phyloP scores from a whole-genome alignment of 1,284 basidiomycete species.

The Leccinum glutinopallens region DNA sequence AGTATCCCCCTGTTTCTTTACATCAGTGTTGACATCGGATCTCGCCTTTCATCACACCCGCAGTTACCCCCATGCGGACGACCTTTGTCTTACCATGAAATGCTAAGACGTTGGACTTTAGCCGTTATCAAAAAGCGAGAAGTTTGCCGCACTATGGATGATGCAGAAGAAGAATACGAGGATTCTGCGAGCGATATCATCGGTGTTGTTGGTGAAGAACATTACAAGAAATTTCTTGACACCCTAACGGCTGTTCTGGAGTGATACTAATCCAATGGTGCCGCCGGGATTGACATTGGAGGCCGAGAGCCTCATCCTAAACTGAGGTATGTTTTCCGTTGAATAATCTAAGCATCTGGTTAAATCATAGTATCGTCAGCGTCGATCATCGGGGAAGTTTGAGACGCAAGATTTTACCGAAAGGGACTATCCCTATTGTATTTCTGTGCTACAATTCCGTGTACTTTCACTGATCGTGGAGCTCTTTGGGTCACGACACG shows the following conservation, averaged over 20 bases:
- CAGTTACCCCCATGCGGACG: no score
- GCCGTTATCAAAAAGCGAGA: neutral
- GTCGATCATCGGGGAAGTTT: no score
- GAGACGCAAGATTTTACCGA: no score
- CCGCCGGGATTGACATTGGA: neutral
- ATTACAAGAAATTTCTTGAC: no score
- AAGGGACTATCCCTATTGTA: no score
- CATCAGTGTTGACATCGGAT: no score
- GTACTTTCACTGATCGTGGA: no score
- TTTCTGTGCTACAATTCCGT: no score
- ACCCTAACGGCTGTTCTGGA: neutral
- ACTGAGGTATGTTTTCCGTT: neutral
- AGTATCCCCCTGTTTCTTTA: no score
- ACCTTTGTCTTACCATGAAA: neutral
- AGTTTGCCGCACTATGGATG: neutral
- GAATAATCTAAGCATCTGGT: neutral
- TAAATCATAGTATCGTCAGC: no score
- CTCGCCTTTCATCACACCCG: no score
- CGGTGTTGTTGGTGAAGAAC: neutral
- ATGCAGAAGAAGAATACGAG: neutral
- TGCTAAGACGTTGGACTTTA: neutral
- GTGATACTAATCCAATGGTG: neutral
- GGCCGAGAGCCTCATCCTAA: neutral
- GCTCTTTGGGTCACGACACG: no score
- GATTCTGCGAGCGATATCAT: neutral